Evolutionary conservation across 192 early-diverging fungal species (phyloP).

Genomic region (Thoreauomyces humboldtii): DNA sequence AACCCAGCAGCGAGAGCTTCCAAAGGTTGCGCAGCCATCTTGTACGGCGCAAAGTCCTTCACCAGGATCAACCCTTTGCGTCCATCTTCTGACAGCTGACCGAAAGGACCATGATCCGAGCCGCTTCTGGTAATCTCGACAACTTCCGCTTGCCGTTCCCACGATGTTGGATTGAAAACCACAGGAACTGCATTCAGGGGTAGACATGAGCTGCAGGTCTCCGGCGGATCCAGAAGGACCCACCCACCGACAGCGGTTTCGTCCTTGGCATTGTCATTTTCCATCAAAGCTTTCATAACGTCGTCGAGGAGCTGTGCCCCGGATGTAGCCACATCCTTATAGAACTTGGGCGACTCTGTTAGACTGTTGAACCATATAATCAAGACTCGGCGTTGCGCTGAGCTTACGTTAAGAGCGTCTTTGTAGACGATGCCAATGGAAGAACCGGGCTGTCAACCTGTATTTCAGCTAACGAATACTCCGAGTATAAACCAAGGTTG

Average conservation of each 20-base stretch:
- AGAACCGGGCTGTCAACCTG: conserved; percentile 85
- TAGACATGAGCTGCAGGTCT: no score
- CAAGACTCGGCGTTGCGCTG: neutral
- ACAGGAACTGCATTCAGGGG: conserved; percentile 19
- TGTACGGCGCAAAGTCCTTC: neutral
- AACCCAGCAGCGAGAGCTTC: no score
- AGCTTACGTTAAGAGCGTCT: conserved; percentile 75
- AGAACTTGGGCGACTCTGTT: no score
- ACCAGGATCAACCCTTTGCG: conserved; percentile 15
- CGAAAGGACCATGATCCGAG: no score
- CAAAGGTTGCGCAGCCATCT: conserved; percentile 5
- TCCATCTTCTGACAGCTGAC: conserved; percentile 17
- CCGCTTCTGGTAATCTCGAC: no score
- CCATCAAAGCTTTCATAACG: no score
- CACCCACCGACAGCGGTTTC: no score
- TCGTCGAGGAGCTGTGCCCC: conserved; percentile 33
- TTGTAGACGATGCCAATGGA: conserved; percentile 87
- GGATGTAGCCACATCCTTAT: conserved; percentile 39
- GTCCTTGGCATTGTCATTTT: no score
- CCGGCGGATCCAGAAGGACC: no score
- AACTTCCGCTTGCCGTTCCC: conserved; percentile 22
- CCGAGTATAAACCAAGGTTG: no score
- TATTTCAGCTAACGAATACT: no score
- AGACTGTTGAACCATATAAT: conserved; percentile 1
- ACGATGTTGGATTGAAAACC: conserved; percentile 43